A percentile compares a stretch with the other conserved stretches of the same genome.
These are phyloP conservation scores for Serendipita indica DNA, from an alignment of 768 basidiomycete genomes.

Conservation along the genomic window DNA sequence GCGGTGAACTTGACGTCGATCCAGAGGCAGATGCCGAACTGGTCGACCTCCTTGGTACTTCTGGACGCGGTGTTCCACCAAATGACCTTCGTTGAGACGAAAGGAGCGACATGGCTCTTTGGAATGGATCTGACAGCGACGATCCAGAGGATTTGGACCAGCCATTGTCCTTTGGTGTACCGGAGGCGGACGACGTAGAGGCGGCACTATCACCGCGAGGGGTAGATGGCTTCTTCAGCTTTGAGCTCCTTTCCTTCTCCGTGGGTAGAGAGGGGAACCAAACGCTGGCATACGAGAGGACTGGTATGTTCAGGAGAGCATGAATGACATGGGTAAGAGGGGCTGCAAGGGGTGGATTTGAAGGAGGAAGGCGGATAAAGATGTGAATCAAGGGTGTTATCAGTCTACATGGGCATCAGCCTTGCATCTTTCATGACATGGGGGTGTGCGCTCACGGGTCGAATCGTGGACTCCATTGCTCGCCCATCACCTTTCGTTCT, in stretches of 20 bases:
- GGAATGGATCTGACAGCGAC: conserved; percentile 4
- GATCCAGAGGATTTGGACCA: neutral
- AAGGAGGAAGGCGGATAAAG: conserved; percentile 49
- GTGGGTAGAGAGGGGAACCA: conserved; percentile 42
- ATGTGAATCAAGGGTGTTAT: conserved; percentile 55
- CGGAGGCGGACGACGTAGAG: neutral
- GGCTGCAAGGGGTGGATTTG: conserved; percentile 47
- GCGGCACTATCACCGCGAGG: neutral
- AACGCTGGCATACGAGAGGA: conserved; percentile 38
- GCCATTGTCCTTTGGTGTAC: neutral
- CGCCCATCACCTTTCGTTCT: conserved; percentile 26
- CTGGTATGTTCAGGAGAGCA: conserved; percentile 63
- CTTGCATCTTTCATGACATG: neutral
- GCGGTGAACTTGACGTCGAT: neutral
- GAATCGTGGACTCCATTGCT: conserved; percentile 59
- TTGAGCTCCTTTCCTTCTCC: neutral
- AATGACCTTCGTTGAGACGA: neutral
- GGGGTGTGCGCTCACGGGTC: conserved; percentile 39
- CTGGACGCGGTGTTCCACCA: conserved; percentile 14
- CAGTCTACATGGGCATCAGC: conserved; percentile 30
- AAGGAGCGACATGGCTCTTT: conserved; percentile 7
- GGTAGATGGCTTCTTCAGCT: neutral
- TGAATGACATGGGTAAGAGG: conserved; percentile 77
- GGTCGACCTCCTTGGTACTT: conserved; percentile 8
- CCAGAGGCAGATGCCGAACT: conserved; percentile 14